phyloP scores from a whole-genome alignment of 176 grass and related monocot species.

The Oryza nivara region DNA sequence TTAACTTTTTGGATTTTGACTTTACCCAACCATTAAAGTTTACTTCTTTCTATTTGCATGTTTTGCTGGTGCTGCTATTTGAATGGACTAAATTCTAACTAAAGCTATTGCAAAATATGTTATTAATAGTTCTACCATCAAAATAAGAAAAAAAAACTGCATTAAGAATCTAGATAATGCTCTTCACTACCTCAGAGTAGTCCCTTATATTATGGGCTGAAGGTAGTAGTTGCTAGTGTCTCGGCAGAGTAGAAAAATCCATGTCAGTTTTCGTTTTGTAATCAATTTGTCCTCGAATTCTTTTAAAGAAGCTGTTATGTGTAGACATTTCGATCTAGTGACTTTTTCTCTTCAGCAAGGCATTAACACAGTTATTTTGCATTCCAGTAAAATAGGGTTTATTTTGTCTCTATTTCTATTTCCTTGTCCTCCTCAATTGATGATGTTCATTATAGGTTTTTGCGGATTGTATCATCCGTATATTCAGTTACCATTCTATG shows the following conservation, averaged over 20 bases:
- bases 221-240: neutral
- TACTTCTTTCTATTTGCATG: slow-evolving; percentile 22
- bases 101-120: neutral
- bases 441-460: slow-evolving; percentile 23
- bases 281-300: neutral
- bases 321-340: neutral
- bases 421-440: slow-evolving; percentile 6
- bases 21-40: slow-evolving; percentile 1
- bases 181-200: neutral
- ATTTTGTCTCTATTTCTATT: neutral
- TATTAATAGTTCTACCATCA: neutral
- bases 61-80: slow-evolving; percentile 5
- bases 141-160: neutral
- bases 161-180: slow-evolving; percentile 7
- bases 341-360: neutral
- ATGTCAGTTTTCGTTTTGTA: neutral
- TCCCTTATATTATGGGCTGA: too few relatives aligned
- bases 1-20: slow-evolving; percentile 4
- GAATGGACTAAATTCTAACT: slow-evolving; percentile 20
- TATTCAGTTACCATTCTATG: neutral
- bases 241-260: neutral
- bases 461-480: neutral
- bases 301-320: neutral
- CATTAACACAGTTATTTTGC: neutral
- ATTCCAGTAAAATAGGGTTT: slow-evolving; percentile 11